Conservation (phyloP, 345 rosid species). For the Durio zibethinus region DNA sequence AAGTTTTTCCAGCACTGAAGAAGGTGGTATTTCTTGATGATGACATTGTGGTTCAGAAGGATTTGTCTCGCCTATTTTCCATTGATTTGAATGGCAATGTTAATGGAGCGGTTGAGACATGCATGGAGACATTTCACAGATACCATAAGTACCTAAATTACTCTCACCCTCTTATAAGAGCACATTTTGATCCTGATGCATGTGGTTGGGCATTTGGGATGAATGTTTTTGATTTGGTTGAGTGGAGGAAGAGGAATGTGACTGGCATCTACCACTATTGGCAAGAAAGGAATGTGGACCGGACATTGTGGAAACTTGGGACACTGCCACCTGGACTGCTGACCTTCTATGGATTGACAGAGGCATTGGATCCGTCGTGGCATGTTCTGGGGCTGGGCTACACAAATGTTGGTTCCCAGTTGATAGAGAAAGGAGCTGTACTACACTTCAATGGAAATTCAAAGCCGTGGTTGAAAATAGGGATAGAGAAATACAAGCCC, state of each 20-base stretch:
- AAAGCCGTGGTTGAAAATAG: constrained; percentile 97
- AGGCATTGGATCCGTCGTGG: constrained; percentile 76
- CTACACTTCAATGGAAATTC: constrained; percentile 92
- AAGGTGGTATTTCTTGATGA: constrained; percentile 88
- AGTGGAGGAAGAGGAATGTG: constrained; percentile 87
- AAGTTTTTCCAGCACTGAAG: constrained; percentile 79
- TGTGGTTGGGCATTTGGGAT: constrained; percentile 99
- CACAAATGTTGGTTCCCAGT: constrained; percentile 70
- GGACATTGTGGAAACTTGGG: constrained; percentile 92
- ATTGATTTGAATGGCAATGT: constrained; percentile 71
- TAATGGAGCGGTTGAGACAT: constrained; percentile 96
- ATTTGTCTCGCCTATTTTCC: constrained; percentile 65
- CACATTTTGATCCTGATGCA: constrained; percentile 92
- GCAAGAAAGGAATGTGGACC: constrained; percentile 82
- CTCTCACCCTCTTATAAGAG: constrained; percentile 83
- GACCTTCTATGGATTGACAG: constrained; percentile 85
- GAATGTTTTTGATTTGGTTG: constrained; percentile 82
- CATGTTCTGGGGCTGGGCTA: constrained; percentile 89
- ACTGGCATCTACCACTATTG: constrained; percentile 87
- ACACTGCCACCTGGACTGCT: constrained; percentile 85
- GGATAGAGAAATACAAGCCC: constrained; percentile 91
- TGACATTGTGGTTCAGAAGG: constrained; percentile 78
- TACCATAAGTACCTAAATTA: constrained; percentile 80
- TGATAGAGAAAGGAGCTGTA: constrained; percentile 91
- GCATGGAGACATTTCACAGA: constrained; percentile 96